Evolutionary conservation across 2,329 filamentous ascomycete species (phyloP).

Genomic region (Tolypocladium pustulatum): DNA sequence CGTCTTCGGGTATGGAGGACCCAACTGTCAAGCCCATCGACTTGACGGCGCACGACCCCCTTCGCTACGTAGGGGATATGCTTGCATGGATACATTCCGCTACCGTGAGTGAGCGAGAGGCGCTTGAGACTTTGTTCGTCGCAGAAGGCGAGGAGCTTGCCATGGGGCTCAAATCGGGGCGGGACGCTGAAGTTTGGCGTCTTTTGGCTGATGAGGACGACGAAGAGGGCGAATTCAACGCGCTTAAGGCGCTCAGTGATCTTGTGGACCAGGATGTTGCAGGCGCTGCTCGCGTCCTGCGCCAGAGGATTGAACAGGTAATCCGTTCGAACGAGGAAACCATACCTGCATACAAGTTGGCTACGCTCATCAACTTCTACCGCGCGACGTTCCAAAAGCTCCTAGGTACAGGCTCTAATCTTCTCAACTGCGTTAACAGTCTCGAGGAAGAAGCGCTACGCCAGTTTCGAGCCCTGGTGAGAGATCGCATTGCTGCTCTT

Average conservation of each 20-base stretch:
- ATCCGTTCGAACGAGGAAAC: constrained; percentile 88
- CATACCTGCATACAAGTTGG: constrained; percentile 78
- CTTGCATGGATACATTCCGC: constrained; percentile 93
- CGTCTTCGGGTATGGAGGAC: constrained; percentile 46
- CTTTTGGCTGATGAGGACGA: constrained; percentile 49
- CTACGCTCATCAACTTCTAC: constrained; percentile 86
- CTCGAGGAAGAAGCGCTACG: constrained; percentile 69
- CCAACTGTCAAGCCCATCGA: constrained; percentile 78
- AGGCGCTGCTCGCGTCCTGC: constrained; percentile 72
- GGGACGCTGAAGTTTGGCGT: constrained; percentile 77
- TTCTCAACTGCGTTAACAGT: constrained; percentile 57
- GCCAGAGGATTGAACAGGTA: constrained; percentile 82
- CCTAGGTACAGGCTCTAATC: constrained; percentile 55
- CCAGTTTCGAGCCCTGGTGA: constrained; percentile 73
- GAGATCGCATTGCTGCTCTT: constrained; percentile 66
- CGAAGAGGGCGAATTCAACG: constrained; percentile 57
- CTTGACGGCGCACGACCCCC: constrained; percentile 78
- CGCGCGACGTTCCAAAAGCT: constrained; percentile 73
- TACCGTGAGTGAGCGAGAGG: constrained; percentile 86
- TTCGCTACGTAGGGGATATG: constrained; percentile 95
- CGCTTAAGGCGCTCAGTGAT: constrained; percentile 69
- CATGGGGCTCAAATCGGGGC: constrained; percentile 67
- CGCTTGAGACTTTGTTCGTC: constrained; percentile 82
- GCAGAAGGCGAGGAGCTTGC: constrained; percentile 83
- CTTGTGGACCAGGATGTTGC: constrained; percentile 79